Evolutionary conservation across 2,329 filamentous ascomycete species (phyloP).

Genomic region (Penicillium verrucosum): DNA sequence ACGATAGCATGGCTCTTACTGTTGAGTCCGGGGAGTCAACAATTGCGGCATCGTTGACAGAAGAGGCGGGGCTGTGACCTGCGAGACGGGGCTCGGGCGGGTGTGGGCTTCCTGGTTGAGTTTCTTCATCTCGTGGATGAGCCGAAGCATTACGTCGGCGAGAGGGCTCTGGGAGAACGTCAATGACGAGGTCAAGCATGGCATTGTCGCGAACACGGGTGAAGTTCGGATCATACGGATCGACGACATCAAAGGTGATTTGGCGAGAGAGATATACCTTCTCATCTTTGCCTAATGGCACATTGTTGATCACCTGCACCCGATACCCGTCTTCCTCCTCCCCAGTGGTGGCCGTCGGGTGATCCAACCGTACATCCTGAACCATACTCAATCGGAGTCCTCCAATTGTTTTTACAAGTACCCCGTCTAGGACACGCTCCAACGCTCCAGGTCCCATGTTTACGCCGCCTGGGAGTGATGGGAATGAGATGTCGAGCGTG

Average conservation of each 20-base stretch:
- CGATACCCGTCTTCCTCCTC: constrained; percentile 40
- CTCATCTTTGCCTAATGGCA: constrained; percentile 81
- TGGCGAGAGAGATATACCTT: constrained; percentile 76
- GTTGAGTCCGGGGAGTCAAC: constrained; percentile 32
- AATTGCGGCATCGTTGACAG: constrained; percentile 24
- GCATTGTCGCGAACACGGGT: constrained; percentile 70
- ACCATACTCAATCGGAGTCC: constrained; percentile 55
- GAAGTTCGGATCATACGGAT: constrained; percentile 74
- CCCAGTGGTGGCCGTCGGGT: constrained; percentile 2
- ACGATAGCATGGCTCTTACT: constrained; percentile 45
- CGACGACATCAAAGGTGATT: constrained; percentile 66
- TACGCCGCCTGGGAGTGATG: constrained; percentile 51
- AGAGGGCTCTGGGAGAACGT: constrained; percentile 44
- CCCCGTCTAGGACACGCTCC: constrained; percentile 57
- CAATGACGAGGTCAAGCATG: constrained; percentile 70
- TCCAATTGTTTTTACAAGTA: constrained; percentile 59
- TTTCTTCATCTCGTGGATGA: constrained; percentile 25
- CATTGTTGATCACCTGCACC: constrained; percentile 76
- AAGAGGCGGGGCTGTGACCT: constrained; percentile 20
- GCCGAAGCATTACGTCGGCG: constrained; percentile 34
- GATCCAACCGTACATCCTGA: constrained; percentile 41
- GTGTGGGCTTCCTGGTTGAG: constrained; percentile 23
- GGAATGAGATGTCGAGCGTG: constrained; percentile 69
- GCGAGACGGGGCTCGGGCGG: constrained; percentile 12
- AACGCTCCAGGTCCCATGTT: constrained; percentile 48